Evolutionary conservation across 1,139 yeast genomes (phyloP), one percentile per base, ranked within the genome.

Genomic region (Hanseniaspora uvarum): DNA sequence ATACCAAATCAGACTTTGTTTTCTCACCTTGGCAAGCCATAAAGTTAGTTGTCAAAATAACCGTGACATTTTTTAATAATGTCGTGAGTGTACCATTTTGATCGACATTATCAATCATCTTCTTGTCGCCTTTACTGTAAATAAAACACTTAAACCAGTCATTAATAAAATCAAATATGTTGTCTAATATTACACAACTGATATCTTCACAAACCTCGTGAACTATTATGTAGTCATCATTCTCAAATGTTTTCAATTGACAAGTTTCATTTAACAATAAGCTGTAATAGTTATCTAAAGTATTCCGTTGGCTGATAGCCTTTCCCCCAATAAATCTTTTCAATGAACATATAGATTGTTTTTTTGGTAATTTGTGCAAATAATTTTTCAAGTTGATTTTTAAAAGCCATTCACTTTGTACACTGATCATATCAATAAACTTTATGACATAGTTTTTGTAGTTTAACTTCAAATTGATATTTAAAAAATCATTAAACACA

Each of bases 251-350:
- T n/a, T 21, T 31, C 38, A 44, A 18, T 2, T 44, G 28, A 7
- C 36, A 30, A 5, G 16, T 31, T 19, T 30, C 37, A 44, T 44
- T 16, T 7, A 14, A 5, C 26, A 44, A 14, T 19, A 44, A 14
- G 37, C 3, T 30, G 19, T 44, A 21, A 18, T 44, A 44, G 21
- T 44, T 44, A 1, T 30, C 24, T 14, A 44, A 31, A 12, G 46
- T 44, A 21, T 30, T 31, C 5, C 4, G 12, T 31, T 31, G 28
- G 12, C 14, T 41, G n/a, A 39, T 18, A n/a, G 23, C 18, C 3
- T 39, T 34, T 1, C 53, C 77, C 0, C 86, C 86, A 33, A 78
- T 57, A 1, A 72, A 59, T 58, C 83, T 62, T 61, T 78, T 80
- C 54, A 81, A 65, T 0, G 86, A 84, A 59, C 69, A 56, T 30